Base-by-base conservation (phyloP, 208 protist genomes). In the Novymonas esmeraldas region DNA sequence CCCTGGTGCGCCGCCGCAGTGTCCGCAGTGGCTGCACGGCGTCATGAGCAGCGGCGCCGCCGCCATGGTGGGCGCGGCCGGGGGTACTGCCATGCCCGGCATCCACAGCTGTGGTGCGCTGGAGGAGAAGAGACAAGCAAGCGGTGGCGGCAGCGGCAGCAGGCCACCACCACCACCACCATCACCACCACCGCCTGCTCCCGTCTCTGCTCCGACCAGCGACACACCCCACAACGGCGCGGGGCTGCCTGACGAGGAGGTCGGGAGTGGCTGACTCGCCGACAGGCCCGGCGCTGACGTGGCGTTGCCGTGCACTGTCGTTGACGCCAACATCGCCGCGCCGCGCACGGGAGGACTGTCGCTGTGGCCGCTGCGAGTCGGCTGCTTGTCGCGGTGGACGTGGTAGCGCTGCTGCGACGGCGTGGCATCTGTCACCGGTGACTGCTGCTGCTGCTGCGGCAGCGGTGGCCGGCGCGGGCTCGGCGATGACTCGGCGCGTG, bases 391-490 rank as follows among this genome's bases (percentile, higher is more conserved):
- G 36, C 33, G 6, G 18, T 29, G n/a, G n/a, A 18, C 29, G 18
- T 20, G 13, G 54, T 13, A 41, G 34, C 16, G 34, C 54, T 59
- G 54, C 11, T 42, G 54, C 22, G 38, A 34, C 13, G 54, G 34
- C 26, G 54, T 44, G 22, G 54, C 7, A 18, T 31, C 51, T 26
- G 18, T 28, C 26, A 7, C 31, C 31, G 51, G 14, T n/a, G 51
- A 36, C 51, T 41, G 2, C 11, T 11, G 5, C 7, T 10, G 16
- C 49, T 14, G 34, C 20, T 44, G 54, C 7, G 60, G 14, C 3
- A 63, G 34, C 11, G 10, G 44, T 20, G 69, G 69, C 14, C 60
- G 69, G 9, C 69, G 69, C 3, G 69, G 69, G 28, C 69, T 74
- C 56, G 69, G 69, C 28, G 69, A 74, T 29, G 33, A 50, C 16